Evolutionary conservation across 768 basidiomycete genomes (phyloP), one percentile per base, ranked within the genome.

Genomic region (Clitopilus hobsonii): DNA sequence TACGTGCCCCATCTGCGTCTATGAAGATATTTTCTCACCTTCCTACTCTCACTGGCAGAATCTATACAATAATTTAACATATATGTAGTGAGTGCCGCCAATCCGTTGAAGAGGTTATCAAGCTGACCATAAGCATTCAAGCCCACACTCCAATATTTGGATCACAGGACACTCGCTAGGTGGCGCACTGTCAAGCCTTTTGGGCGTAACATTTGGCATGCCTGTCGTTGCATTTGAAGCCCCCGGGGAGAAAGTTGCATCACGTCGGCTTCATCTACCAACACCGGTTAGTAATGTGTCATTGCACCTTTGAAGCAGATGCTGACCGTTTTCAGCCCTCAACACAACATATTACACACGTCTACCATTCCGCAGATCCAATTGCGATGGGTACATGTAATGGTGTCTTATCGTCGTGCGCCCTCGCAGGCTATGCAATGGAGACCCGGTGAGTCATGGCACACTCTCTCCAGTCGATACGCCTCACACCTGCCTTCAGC

Each of bases 291-390:
- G 83, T 62, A 38, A 23, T 11, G 53, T 22, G 8, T 16, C 23
- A 29, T 28, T 26, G 22, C 28, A 41, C 27, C 38, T 30, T 45
- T 18, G 25, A 51, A 36, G 20, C n/a, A 11, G 23, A 52, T 16
- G 20, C 41, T 24, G 18, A 38, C 26, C 20, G 29, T 28, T 51
- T 27, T 14, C 56, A 89, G 85, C 89, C 88, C 28, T 86, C 85
- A 6, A 79, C 79, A 8, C 83, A 87, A 14, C 89, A 90, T 61
- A 78, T 97, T 57, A 94, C 90, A 0, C 95, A 98, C 68, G 76
- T 98, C 25, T 97, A 90, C 69, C 91, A 97, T 65, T 96, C 88
- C 20, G 95, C 94, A 24, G 95, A 98, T 70, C 95, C 95, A 5
- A 90, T 98, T 51, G 83, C 95, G 18, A 92, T 92, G 86, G 90